phyloP scores from a whole-genome alignment of 306 rosid genomes.

The Cajanus cajan region DNA sequence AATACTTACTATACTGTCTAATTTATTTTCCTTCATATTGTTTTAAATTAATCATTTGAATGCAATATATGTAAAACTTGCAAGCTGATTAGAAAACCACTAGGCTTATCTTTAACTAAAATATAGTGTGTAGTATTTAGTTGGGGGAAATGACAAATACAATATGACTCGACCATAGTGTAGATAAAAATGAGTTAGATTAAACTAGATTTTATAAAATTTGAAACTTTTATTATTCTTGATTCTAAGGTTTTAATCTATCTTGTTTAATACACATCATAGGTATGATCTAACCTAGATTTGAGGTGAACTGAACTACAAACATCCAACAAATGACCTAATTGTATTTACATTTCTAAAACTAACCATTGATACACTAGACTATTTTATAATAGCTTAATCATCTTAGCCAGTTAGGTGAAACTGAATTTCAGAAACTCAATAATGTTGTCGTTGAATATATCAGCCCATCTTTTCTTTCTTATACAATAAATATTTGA shows the following conservation, averaged over 20 bases:
- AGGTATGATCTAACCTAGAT: neutral
- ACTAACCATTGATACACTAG: neutral
- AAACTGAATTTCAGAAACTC: conserved; percentile 29
- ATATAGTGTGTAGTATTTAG: no score
- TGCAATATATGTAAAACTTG: neutral
- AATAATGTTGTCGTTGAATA: conserved; percentile 23
- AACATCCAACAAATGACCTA: neutral
- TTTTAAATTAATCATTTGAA: neutral
- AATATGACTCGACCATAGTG: no score
- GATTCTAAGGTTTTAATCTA: neutral
- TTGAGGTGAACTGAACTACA: neutral
- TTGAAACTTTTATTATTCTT: no score
- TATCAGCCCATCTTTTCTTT: conserved; percentile 23
- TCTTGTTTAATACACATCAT: neutral
- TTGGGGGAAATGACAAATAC: no score
- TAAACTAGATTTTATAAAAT: no score
- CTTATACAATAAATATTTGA: neutral
- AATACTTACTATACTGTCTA: no score
- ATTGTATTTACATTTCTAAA: neutral
- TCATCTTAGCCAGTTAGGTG: conserved; percentile 11
- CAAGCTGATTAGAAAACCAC: neutral
- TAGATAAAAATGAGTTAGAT: no score
- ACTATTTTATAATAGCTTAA: neutral
- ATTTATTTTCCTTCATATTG: no score
- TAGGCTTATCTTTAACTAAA: neutral